Evolutionary conservation across 352 stramenopile genomes (phyloP).

Genomic region (Peronospora tabacina): DNA sequence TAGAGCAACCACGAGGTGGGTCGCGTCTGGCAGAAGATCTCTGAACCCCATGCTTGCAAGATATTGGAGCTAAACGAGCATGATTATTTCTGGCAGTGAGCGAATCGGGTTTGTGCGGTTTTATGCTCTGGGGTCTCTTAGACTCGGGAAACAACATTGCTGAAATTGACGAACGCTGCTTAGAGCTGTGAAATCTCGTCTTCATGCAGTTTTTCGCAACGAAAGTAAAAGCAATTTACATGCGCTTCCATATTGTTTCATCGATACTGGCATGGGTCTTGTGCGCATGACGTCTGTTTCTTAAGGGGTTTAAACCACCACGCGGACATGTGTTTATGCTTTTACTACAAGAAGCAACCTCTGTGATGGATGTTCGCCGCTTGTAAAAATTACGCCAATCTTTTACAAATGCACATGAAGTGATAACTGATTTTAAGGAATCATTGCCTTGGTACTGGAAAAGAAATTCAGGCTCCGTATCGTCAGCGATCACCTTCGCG

Average conservation of each 20-base stretch:
- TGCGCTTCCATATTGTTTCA: constrained; percentile 85
- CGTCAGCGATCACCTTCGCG: too few relatives aligned
- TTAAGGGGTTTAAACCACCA: constrained; percentile 95
- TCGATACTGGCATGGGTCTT: constrained; percentile 97
- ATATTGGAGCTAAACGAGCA: constrained; percentile 69
- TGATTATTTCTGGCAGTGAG: constrained; percentile 98
- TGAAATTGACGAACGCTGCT: constrained; percentile 75
- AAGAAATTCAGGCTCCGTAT: too few relatives aligned
- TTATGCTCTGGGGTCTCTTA: constrained; percentile 94
- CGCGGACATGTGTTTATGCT: constrained; percentile 94
- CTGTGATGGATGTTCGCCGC: constrained; percentile 20
- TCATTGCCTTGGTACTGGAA: too few relatives aligned
- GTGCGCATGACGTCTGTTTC: constrained; percentile 93
- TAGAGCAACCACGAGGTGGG: constrained; percentile 54
- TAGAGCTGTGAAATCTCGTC: constrained; percentile 97
- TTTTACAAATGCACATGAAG: constrained; percentile 35
- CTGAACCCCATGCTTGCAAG: constrained; percentile 40
- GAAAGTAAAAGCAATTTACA: constrained; percentile 64
- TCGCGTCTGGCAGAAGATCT: constrained; percentile 48
- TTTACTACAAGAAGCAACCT: constrained; percentile 41
- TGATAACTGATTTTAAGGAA: too few relatives aligned
- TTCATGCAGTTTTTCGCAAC: constrained; percentile 96
- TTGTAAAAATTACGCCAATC: constrained; percentile 9
- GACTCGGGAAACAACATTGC: constrained; percentile 76
- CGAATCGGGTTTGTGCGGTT: constrained; percentile 88